Percentiles rank a stretch among this genome's conserved stretches.
These are phyloP conservation scores for Chrysoporthe cubensis DNA, from an alignment of 2,329 filamentous ascomycete species.

Conservation along the genomic window DNA sequence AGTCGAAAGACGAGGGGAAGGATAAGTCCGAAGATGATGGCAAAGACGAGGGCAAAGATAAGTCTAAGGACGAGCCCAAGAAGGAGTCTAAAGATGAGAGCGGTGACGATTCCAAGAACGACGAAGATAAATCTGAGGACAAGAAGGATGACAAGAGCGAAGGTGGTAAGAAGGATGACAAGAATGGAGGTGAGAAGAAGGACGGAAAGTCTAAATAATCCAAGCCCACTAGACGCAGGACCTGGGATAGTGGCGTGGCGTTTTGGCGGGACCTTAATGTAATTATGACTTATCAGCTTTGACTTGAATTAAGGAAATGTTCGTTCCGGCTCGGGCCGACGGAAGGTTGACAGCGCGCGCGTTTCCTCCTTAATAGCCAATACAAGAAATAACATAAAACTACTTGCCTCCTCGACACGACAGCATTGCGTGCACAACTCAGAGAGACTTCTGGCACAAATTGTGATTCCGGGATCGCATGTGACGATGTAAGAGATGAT, in stretches of 20 bases:
- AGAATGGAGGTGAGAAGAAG: conserved; percentile 25
- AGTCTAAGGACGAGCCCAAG: conserved; percentile 26
- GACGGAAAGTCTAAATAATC: conserved; percentile 23
- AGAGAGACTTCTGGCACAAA: neutral
- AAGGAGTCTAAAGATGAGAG: conserved; percentile 22
- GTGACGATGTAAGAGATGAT: no score
- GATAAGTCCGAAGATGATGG: conserved; percentile 19
- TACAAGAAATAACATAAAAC: neutral
- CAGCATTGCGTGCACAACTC: neutral
- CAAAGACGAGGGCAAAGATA: conserved; percentile 25
- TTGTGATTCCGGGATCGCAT: neutral
- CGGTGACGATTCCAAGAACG: conserved; percentile 17
- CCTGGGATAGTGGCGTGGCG: neutral
- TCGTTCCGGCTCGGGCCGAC: neutral
- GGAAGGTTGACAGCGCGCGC: neutral
- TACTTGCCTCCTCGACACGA: neutral
- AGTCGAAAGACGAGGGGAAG: conserved; percentile 18
- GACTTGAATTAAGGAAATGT: neutral
- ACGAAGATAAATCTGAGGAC: conserved; percentile 22
- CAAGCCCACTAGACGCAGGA: neutral
- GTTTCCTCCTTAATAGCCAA: neutral
- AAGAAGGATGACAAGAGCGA: conserved; percentile 27
- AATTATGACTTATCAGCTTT: neutral
- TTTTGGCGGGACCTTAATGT: neutral
- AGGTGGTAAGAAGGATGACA: conserved; percentile 25